Base-by-base conservation (phyloP, 192 early-diverging fungal genomes). In the Backusella tuberculispora region DNA sequence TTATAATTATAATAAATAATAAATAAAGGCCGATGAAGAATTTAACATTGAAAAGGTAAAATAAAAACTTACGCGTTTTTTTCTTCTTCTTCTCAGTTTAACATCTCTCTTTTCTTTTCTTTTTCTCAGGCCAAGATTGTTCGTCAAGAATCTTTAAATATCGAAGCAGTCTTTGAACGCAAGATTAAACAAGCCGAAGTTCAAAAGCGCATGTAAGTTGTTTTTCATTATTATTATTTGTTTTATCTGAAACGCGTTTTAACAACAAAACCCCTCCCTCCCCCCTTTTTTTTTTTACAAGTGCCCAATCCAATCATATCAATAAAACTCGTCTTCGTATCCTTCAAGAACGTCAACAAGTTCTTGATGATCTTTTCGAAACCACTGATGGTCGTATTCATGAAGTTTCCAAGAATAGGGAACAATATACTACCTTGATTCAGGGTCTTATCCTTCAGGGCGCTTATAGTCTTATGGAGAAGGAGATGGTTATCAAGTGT, bases 161-260 rank as follows among this genome's bases (percentile, higher is more conserved):
- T 99, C 74, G 98, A 99, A 70, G 92, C 93, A 74, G 90, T 93
- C 73, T 99, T 95, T 87, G 91, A 96, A 80, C 94, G 96, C 84
- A 98, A 99, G 83, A 90, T 94, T 73, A 99, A 99, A 87, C 98
- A 98, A 85, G 93, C 94, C 19, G 95, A 99, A 84, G 91, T 98
- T 17, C 92, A 96, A 86, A 92, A 95, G 74, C 93, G 95, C 76
- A 99, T 99, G 92, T 94, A 86, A 78, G 82, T 12, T 12, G 21
- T 10, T 38, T 21, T 29, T 15, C 15, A 34, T 34, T 34, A 34
- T 34, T 34, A 34, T 34, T 34, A 34, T 34, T 34, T 34, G 2
- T 34, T 34, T 34, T 34, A 34, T 38, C 45, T 40, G 41, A 44
- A 41, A 45, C 17, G 21, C 40, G 24, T 21, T 34, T 21, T 24